Evolutionary conservation across 768 basidiomycete genomes (phyloP), one percentile per base, ranked within the genome.

Genomic region (Tricholoma saponaceum): DNA sequence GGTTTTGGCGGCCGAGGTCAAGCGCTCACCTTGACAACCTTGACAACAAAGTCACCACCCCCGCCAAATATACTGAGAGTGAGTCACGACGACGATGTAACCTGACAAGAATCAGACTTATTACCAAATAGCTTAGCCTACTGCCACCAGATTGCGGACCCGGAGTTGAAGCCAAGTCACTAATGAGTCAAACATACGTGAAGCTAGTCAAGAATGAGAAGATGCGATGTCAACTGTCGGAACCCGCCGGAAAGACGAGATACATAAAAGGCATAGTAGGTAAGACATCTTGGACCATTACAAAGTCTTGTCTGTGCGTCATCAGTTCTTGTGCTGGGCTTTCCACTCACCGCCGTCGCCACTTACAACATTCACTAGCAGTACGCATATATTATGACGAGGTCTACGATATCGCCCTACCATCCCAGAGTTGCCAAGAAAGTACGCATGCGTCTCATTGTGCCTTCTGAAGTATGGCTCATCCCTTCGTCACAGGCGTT

Each of bases 351-450:
- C 41, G 1, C 3, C 41, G 8, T 6, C n/a, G n/a, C n/a, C n/a
- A 35, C 10, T 14, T 35, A 35, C 33, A 9, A 35, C 2, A 6
- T 9, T 35, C 33, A 35, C 10, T 35, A 5, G 2, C 20, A 6
- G 12, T 28, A n/a, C 22, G 1, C 26, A 2, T 49, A 5, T n/a
- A 53, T 20, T 5, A 63, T 63, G 62, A 55, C 62, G 30, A 55
- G 57, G 8, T 56, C 62, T 6, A 47, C 54, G 18, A 43, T 55
- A n/a, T 55, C 57, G 20, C 47, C 54, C 14, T 54, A 61, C n/a
- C 56, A 54, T 53, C 60, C 60, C 35, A 58, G 58, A 52, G 51
- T 58, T 28, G 54, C 58, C 12, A 57, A 60, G 55, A 59, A 62
- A 44, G 60, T 51, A 35, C n/a, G 23, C 8, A 16, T 26, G n/a